Evolutionary conservation across 768 basidiomycete species (phyloP).

Genomic region (Lactarius psammicola): DNA sequence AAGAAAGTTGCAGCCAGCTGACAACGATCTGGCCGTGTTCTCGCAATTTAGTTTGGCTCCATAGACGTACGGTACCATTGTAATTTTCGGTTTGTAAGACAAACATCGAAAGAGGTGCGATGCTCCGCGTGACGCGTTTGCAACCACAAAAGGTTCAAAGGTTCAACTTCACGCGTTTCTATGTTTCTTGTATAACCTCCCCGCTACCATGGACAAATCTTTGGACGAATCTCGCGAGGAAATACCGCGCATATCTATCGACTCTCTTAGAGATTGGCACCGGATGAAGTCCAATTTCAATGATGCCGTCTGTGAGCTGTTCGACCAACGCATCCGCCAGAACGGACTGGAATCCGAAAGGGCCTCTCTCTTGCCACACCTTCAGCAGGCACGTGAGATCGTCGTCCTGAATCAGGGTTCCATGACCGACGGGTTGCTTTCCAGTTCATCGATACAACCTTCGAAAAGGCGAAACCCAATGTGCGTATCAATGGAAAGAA

Average conservation of each 20-base stretch:
- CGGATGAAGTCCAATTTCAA: conserved; percentile 25
- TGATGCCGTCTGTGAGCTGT: conserved; percentile 16
- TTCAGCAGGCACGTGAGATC: conserved; percentile 15
- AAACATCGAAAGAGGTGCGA: background rate
- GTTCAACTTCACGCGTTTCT: background rate
- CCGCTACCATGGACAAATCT: conserved; percentile 23
- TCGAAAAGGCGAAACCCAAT: conserved; percentile 27
- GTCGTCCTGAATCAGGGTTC: background rate
- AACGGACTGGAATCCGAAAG: conserved; percentile 15
- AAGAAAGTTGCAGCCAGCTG: conserved; percentile 19
- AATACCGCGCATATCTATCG: conserved; percentile 25
- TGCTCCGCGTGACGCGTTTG: background rate
- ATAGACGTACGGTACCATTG: background rate
- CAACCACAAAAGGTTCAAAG: background rate
- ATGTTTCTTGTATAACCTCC: background rate
- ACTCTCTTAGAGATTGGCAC: conserved; percentile 27
- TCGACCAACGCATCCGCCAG: conserved; percentile 19
- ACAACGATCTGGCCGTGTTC: background rate
- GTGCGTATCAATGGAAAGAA: conserved; percentile 29
- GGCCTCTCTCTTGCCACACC: conserved; percentile 12
- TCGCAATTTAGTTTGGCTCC: background rate
- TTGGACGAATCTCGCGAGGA: conserved; percentile 27
- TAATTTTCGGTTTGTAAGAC: background rate
- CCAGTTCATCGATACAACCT: conserved; percentile 26
- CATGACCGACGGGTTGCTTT: background rate